These are phyloP conservation scores for Copromyces sp. DNA, from an alignment of 495 filamentous ascomycete genomes.

Conservation along the genomic window DNA sequence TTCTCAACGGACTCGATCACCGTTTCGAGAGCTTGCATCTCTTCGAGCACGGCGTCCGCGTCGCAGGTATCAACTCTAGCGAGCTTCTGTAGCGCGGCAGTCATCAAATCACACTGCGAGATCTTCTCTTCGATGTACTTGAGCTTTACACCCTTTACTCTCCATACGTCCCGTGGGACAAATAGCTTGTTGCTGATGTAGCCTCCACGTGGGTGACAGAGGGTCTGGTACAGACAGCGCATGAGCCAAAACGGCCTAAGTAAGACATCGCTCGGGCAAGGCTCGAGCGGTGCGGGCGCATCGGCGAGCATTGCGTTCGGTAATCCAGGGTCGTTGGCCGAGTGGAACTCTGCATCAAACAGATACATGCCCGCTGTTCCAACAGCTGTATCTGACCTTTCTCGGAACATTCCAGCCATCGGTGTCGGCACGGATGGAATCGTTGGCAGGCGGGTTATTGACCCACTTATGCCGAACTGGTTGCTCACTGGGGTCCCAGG, in stretches of 20 bases:
- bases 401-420: slow-evolving; percentile 45
- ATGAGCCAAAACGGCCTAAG: slow-evolving; percentile 95
- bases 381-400: slow-evolving; percentile 35
- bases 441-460: slow-evolving; percentile 28
- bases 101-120: slow-evolving; percentile 83
- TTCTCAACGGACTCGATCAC: slow-evolving; percentile 79
- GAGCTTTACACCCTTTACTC: slow-evolving; percentile 85
- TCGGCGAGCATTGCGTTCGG: slow-evolving; percentile 46
- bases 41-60: slow-evolving; percentile 82
- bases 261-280: slow-evolving; percentile 78
- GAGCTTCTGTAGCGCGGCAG: slow-evolving; percentile 78
- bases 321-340: slow-evolving; percentile 54
- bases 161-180: slow-evolving; percentile 86
- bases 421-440: slow-evolving; percentile 64
- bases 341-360: slow-evolving; percentile 78
- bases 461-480: slow-evolving; percentile 46
- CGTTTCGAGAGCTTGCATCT: slow-evolving; percentile 87
- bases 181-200: slow-evolving; percentile 88
- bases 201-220: slow-evolving; percentile 81
- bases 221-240: slow-evolving; percentile 83
- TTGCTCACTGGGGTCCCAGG: slow-evolving; percentile 62
- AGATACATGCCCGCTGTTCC: slow-evolving; percentile 63
- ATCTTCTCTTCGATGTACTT: slow-evolving; percentile 90
- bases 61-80: slow-evolving; percentile 77
- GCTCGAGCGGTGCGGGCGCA: slow-evolving; percentile 70